Percentiles rank a stretch among this genome's conserved stretches.
phyloP scores from a whole-genome alignment of 768 basidiomycete genomes.

The Cystofilobasidium macerans region DNA sequence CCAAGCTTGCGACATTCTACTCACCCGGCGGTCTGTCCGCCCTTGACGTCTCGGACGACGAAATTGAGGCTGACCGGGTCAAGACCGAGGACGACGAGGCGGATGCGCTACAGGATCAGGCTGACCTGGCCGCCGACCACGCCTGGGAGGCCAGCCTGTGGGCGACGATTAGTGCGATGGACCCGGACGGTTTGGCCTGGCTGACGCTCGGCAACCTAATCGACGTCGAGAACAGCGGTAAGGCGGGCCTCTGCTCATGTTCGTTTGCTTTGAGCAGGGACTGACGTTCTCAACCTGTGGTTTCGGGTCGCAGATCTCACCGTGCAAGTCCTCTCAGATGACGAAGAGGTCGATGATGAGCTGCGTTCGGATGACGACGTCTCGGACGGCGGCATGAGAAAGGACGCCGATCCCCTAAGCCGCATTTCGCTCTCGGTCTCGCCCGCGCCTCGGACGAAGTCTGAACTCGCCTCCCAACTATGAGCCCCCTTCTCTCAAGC shows the following conservation, averaged over 20 bases:
- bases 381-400: too few species aligned
- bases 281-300: too few species aligned
- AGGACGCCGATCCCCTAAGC: not conserved
- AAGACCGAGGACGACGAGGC: not conserved
- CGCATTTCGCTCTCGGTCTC: too few species aligned
- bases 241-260: too few species aligned
- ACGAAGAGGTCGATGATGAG: not conserved
- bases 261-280: too few species aligned
- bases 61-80: not conserved
- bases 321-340: not conserved
- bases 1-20: not conserved
- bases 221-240: not conserved
- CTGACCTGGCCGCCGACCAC: not conserved
- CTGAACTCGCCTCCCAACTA: too few species aligned
- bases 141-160: not conserved
- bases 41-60: not conserved
- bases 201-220: constrained; percentile 2
- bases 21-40: not conserved
- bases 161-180: not conserved
- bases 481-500: too few species aligned
- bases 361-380: not conserved
- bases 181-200: not conserved
- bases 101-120: not conserved
- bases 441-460: too few species aligned
- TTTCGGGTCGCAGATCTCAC: not conserved